phyloP scores from a whole-genome alignment of 306 rosid genomes.

The Vachellia collinsii region DNA sequence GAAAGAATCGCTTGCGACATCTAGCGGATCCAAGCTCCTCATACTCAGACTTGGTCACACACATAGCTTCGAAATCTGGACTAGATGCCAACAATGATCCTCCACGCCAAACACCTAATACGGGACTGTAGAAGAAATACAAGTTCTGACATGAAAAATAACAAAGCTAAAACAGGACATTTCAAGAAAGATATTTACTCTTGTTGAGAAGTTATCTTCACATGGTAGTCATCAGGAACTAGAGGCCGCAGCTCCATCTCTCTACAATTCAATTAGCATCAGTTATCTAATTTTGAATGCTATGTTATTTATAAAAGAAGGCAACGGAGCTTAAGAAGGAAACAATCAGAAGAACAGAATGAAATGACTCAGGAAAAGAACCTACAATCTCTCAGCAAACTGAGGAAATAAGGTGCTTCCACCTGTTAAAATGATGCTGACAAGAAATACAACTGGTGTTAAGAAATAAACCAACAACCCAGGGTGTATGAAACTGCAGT shows the following conservation, averaged over 20 bases:
- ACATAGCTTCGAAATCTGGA: slow-evolving; percentile 90
- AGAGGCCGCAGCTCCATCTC: slow-evolving; percentile 95
- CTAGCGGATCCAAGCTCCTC: slow-evolving; percentile 98
- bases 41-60: slow-evolving; percentile 92
- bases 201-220: slow-evolving; percentile 84
- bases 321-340: slow-evolving; percentile 1
- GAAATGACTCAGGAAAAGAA: slow-evolving; percentile 24
- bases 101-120: slow-evolving; percentile 92
- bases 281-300: slow-evolving; percentile 18
- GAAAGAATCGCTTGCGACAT: slow-evolving; percentile 85
- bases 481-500: slow-evolving; percentile 7
- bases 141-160: slow-evolving; percentile 15
- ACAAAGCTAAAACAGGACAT: slow-evolving; percentile 15
- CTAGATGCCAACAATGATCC: slow-evolving; percentile 91
- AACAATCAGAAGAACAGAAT: not conserved
- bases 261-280: slow-evolving; percentile 44
- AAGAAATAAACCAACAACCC: not conserved
- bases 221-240: slow-evolving; percentile 83
- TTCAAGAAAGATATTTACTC: slow-evolving; percentile 57
- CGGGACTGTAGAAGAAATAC: slow-evolving; percentile 60
- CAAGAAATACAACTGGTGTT: slow-evolving; percentile 20
- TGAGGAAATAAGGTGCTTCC: slow-evolving; percentile 90
- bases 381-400: slow-evolving; percentile 86
- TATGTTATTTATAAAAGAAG: not conserved
- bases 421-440: slow-evolving; percentile 93